Percentiles rank a stretch among this genome's conserved stretches.
Conservation (phyloP, 2,329 filamentous ascomycete species). For the Helminthosporium solani region DNA sequence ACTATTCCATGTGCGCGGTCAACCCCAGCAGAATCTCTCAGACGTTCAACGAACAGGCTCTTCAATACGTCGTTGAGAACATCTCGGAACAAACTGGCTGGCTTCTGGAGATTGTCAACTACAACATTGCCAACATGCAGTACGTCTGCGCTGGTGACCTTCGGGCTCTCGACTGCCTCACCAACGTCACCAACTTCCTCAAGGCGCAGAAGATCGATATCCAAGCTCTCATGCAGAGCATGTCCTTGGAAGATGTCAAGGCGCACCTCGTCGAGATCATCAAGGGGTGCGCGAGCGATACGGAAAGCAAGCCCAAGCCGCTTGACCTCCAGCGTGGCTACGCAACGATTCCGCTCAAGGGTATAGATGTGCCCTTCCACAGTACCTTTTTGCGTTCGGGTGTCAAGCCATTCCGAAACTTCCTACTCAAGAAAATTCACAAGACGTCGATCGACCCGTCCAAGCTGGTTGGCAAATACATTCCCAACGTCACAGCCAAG, state of each 20-base stretch:
- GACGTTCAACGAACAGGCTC: conserved; percentile 96
- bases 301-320: conserved; percentile 82
- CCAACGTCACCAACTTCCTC: conserved; percentile 87
- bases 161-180: conserved; percentile 64
- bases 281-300: conserved; percentile 80
- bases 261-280: conserved; percentile 89
- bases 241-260: conserved; percentile 89
- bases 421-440: conserved; percentile 99
- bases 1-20: conserved; percentile 99
- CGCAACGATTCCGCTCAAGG: conserved; percentile 92
- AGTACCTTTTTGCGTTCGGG: conserved; percentile 96
- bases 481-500: conserved; percentile 95
- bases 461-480: conserved; percentile 97
- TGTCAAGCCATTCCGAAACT: conserved; percentile 97
- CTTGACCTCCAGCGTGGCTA: conserved; percentile 91
- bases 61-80: conserved; percentile 95
- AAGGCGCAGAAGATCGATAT: conserved; percentile 98
- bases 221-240: conserved; percentile 81
- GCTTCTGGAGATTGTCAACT: conserved; percentile 99
- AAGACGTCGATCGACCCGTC: conserved; percentile 97
- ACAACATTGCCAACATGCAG: conserved; percentile 72
- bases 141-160: conserved; percentile 69
- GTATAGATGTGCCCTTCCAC: conserved; percentile 99
- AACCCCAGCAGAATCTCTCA: conserved; percentile 98
- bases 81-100: conserved; percentile 91